These are phyloP conservation scores for Claviceps monticola DNA, from an alignment of 2,329 filamentous ascomycete genomes.

Conservation along the genomic window DNA sequence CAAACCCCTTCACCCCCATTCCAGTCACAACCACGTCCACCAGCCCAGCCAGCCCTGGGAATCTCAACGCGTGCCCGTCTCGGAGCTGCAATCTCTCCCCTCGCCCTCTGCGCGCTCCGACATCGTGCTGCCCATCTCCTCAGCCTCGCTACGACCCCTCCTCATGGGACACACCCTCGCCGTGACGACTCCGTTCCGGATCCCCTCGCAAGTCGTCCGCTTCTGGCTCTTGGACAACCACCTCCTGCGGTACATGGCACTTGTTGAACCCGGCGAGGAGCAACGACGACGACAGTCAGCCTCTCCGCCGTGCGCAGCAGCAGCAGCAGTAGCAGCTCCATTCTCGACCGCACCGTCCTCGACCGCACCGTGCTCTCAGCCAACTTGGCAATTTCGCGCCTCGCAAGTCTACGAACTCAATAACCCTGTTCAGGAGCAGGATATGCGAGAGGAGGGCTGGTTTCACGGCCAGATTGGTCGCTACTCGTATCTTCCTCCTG, in stretches of 20 bases:
- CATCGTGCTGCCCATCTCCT: slow-evolving; percentile 36
- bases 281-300: not conserved
- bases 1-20: slow-evolving; percentile 15
- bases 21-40: not conserved
- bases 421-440: slow-evolving; percentile 37
- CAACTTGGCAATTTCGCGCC: slow-evolving; percentile 15
- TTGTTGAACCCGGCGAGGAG: slow-evolving; percentile 30
- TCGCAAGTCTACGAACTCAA: slow-evolving; percentile 47
- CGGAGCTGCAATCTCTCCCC: slow-evolving; percentile 33
- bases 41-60: slow-evolving; percentile 19
- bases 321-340: not conserved
- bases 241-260: slow-evolving; percentile 46
- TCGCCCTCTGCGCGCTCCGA: slow-evolving; percentile 37
- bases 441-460: slow-evolving; percentile 43
- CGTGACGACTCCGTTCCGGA: slow-evolving; percentile 40
- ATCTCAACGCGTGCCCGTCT: slow-evolving; percentile 36
- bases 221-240: slow-evolving; percentile 47
- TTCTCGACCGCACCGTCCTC: not conserved
- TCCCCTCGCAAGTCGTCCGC: slow-evolving; percentile 40
- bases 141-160: slow-evolving; percentile 34
- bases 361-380: not conserved
- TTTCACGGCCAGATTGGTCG: slow-evolving; percentile 33
- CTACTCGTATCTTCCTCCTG: slow-evolving; percentile 41
- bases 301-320: slow-evolving; percentile 18
- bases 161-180: slow-evolving; percentile 36